Conservation (phyloP, 2,329 filamentous ascomycete species). For the Diaporthe ilicicola region DNA sequence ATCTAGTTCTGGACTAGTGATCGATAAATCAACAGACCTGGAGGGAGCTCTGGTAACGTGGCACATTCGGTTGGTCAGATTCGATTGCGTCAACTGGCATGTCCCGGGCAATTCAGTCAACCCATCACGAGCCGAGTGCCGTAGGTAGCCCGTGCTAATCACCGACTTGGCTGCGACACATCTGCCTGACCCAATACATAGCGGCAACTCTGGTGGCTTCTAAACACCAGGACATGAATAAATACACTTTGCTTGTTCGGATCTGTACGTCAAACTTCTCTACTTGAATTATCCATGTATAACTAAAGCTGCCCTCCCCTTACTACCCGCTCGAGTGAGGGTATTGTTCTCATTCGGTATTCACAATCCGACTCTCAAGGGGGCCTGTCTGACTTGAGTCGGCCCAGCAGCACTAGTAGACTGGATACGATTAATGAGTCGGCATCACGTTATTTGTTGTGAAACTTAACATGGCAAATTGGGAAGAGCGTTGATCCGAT, state of each 20-base stretch:
- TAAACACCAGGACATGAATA: neutral
- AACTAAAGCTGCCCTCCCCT: neutral
- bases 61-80: constrained; percentile 30
- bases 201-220: neutral
- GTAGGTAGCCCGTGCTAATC: constrained; percentile 19
- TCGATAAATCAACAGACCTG: constrained; percentile 15
- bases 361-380: neutral
- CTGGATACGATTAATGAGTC: constrained; percentile 28
- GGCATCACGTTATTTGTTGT: constrained; percentile 26
- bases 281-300: too few relatives aligned
- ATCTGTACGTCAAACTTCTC: too few relatives aligned
- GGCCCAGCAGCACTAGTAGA: constrained; percentile 20
- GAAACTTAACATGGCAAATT: constrained; percentile 26
- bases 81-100: constrained; percentile 30
- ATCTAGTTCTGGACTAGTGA: constrained; percentile 28
- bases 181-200: neutral
- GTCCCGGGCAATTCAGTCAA: constrained; percentile 4
- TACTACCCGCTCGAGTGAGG: too few relatives aligned
- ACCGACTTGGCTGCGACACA: constrained; percentile 20
- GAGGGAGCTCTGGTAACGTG: constrained; percentile 26
- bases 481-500: constrained; percentile 18
- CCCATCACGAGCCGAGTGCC: constrained; percentile 28
- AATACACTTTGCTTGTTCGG: neutral
- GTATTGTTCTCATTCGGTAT: neutral
- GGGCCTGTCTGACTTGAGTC: constrained; percentile 15